Evolutionary conservation across 2,329 filamentous ascomycete species (phyloP).

Genomic region (Fusarium brachygibbosum): DNA sequence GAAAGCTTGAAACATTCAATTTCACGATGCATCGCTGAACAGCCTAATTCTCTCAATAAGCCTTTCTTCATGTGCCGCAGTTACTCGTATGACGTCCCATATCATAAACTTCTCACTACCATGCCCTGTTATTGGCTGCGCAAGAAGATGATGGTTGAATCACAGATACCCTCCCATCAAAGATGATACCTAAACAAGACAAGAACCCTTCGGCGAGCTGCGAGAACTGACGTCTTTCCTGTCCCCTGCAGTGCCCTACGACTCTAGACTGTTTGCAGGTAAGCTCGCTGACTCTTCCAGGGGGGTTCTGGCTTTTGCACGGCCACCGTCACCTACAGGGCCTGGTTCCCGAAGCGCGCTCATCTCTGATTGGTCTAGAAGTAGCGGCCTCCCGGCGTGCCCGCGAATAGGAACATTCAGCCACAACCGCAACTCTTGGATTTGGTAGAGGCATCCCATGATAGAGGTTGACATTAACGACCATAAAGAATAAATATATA

Average conservation of each 20-base stretch:
- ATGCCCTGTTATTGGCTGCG: conserved; percentile 4
- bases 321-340: conserved; percentile 38
- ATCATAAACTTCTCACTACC: background rate
- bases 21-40: conserved; percentile 4
- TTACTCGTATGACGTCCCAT: background rate
- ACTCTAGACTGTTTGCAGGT: conserved; percentile 41
- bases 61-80: background rate
- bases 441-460: conserved; percentile 38
- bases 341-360: conserved; percentile 1
- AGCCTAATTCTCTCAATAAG: conserved; percentile 11
- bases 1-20: background rate
- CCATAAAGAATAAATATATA: conserved; percentile 27
- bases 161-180: conserved; percentile 1
- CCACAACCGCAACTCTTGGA: conserved; percentile 39
- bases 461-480: conserved; percentile 2
- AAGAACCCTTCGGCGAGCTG: conserved; percentile 25
- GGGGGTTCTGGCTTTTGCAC: conserved; percentile 29
- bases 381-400: conserved; percentile 47
- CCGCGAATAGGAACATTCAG: conserved; percentile 46
- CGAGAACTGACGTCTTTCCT: conserved; percentile 24
- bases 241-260: conserved; percentile 18
- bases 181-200: conserved; percentile 33
- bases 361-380: conserved; percentile 35
- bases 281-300: conserved; percentile 37
- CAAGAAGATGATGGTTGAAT: background rate